A percentile compares a stretch with the other conserved stretches of the same genome.
These are phyloP conservation scores for Skeletonema menzelii DNA, from an alignment of 108 stramenopile genomes.

Conservation along the genomic window DNA sequence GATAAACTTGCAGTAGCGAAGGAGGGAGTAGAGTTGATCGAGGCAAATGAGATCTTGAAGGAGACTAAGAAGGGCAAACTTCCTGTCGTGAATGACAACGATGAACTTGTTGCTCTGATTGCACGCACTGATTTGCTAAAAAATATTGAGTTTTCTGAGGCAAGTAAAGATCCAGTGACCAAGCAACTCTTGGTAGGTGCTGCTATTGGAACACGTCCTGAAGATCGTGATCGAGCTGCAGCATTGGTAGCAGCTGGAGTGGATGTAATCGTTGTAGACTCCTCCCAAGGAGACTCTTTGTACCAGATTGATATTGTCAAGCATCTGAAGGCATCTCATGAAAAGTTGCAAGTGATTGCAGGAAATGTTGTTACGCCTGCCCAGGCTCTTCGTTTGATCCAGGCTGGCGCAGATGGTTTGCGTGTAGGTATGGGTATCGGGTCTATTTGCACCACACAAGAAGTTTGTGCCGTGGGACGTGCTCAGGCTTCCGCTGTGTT, in stretches of 20 bases:
- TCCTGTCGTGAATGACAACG: constrained; percentile 95
- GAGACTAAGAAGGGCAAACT: constrained; percentile 98
- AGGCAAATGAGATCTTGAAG: constrained; percentile 97
- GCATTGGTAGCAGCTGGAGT: constrained; percentile 96
- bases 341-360: constrained; percentile 95
- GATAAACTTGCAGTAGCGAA: constrained; percentile 85
- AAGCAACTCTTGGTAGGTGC: constrained; percentile 98
- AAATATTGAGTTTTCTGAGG: constrained; percentile 95
- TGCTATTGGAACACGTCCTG: constrained; percentile 97
- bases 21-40: constrained; percentile 89
- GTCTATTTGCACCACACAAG: constrained; percentile 99
- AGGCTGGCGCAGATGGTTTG: constrained; percentile 99
- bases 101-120: constrained; percentile 97
- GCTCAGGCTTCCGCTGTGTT: constrained; percentile 99
- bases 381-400: constrained; percentile 96
- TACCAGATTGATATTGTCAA: constrained; percentile 98
- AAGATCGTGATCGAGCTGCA: constrained; percentile 90
- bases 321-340: constrained; percentile 87
- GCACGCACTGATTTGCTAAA: constrained; percentile 98
- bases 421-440: constrained; percentile 99
- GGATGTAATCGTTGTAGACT: constrained; percentile 99
- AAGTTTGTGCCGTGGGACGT: constrained; percentile 99
- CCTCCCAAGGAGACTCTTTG: constrained; percentile 98
- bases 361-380: constrained; percentile 98
- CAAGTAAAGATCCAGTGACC: constrained; percentile 90